Evolutionary conservation across 768 basidiomycete species (phyloP).

Genomic region (Rhizopogon vinicolor): DNA sequence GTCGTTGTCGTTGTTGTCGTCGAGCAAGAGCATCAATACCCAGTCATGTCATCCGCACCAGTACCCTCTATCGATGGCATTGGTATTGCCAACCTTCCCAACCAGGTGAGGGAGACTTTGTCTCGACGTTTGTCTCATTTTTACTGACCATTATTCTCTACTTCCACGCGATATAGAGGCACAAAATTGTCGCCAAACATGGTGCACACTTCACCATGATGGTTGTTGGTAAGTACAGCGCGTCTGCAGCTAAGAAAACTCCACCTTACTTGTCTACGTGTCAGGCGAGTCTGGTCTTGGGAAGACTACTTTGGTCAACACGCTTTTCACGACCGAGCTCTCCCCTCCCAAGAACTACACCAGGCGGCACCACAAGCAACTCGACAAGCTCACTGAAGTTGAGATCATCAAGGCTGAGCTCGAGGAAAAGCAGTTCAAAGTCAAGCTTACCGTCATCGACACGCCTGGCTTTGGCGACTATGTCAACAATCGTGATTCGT

Average conservation of each 20-base stretch:
- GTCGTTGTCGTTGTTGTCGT: slow-evolving; percentile 14
- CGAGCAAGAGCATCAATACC: slow-evolving; percentile 9
- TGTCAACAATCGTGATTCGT: slow-evolving; percentile 99
- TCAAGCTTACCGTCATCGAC: slow-evolving; percentile 98
- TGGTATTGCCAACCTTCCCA: slow-evolving; percentile 95
- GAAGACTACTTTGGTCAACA: slow-evolving; percentile 98
- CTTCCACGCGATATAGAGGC: slow-evolving; percentile 55
- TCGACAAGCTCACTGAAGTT: slow-evolving; percentile 97
- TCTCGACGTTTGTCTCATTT: slow-evolving; percentile 6
- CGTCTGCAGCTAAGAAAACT: background rate
- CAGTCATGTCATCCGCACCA: slow-evolving; percentile 22
- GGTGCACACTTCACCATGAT: slow-evolving; percentile 99
- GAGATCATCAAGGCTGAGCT: slow-evolving; percentile 99
- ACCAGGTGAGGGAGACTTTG: slow-evolving; percentile 64
- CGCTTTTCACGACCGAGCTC: slow-evolving; percentile 96
- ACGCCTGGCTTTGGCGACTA: slow-evolving; percentile 99
- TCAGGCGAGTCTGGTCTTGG: slow-evolving; percentile 95
- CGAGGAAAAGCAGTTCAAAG: slow-evolving; percentile 98
- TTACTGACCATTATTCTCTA: background rate
- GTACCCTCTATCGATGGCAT: slow-evolving; percentile 62
- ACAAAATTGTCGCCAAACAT: slow-evolving; percentile 98
- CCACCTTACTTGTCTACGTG: background rate
- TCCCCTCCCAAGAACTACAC: slow-evolving; percentile 88
- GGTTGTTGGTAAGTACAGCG: slow-evolving; percentile 74
- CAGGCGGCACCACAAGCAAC: slow-evolving; percentile 87